Conservation (phyloP, 1,284 basidiomycete genomes). For the Trametes hirsuta region DNA sequence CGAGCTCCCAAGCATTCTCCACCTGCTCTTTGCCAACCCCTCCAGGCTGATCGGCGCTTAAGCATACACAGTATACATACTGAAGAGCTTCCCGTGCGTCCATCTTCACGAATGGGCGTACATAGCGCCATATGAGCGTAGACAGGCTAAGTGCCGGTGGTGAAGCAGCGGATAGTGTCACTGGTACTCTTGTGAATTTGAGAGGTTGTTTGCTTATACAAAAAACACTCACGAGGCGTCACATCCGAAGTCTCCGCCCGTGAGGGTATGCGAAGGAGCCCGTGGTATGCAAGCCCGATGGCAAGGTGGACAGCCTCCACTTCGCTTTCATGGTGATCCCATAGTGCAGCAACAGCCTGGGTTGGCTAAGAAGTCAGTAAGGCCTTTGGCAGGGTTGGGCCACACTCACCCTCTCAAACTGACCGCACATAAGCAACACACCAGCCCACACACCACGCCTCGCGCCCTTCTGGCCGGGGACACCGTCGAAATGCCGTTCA, state of each 20-base stretch:
- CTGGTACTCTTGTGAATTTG: conserved; percentile 39
- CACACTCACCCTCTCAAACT: conserved; percentile 84
- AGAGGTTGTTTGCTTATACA: not conserved
- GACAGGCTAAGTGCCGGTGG: conserved; percentile 81
- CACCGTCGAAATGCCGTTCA: conserved; percentile 87
- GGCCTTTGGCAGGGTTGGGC: not conserved
- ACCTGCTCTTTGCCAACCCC: conserved; percentile 83
- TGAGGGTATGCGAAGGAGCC: conserved; percentile 84
- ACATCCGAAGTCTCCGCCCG: conserved; percentile 80
- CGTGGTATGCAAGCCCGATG: conserved; percentile 92
- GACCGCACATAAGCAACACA: conserved; percentile 88
- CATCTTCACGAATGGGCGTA: conserved; percentile 88
- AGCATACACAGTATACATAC: conserved; percentile 90
- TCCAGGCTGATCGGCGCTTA: conserved; percentile 77
- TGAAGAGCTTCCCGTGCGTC: conserved; percentile 94
- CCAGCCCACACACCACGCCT: conserved; percentile 84
- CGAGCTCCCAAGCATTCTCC: conserved; percentile 85
- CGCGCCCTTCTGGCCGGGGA: conserved; percentile 58
- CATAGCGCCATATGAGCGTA: conserved; percentile 90
- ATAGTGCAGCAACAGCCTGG: conserved; percentile 87
- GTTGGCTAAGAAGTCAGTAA: not conserved
- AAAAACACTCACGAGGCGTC: conserved; percentile 67
- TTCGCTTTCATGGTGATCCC: conserved; percentile 87
- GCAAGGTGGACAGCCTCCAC: conserved; percentile 96
- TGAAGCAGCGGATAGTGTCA: conserved; percentile 64